A percentile compares a stretch with the other conserved stretches of the same genome.
Conservation (phyloP, 2,329 filamentous ascomycete species). For the Fusarium sterilihyphosum region DNA sequence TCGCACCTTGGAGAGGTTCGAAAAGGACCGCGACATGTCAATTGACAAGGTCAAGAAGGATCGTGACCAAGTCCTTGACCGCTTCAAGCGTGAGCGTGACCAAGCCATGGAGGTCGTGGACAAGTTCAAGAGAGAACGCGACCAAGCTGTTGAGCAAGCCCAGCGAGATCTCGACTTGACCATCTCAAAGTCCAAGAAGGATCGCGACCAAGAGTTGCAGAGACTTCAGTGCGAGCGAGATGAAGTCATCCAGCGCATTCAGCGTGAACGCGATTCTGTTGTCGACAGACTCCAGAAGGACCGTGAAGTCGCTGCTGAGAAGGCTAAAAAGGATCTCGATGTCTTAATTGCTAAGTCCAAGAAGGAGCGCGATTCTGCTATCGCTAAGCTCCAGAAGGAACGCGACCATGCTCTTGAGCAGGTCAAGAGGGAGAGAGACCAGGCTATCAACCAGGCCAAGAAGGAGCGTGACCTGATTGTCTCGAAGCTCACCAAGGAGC, state of each 20-base stretch:
- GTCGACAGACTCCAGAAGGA: conserved; percentile 35
- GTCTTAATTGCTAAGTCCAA: conserved; percentile 31
- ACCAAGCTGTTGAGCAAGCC: conserved; percentile 29
- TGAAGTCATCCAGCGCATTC: conserved; percentile 27
- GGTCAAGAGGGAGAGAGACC: conserved; percentile 36
- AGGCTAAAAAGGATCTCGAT: conserved; percentile 38
- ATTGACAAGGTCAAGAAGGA: conserved; percentile 35
- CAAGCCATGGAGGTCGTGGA: conserved; percentile 29
- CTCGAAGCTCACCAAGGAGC: conserved; percentile 37
- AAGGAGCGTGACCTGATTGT: conserved; percentile 35
- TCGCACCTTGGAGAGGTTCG: conserved; percentile 32
- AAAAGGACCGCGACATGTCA: conserved; percentile 31
- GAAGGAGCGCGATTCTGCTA: conserved; percentile 38
- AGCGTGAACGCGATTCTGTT: conserved; percentile 34
- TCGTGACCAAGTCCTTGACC: conserved; percentile 23
- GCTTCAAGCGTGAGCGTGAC: conserved; percentile 33
- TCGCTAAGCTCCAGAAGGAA: conserved; percentile 36
- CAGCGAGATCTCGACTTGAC: conserved; percentile 31
- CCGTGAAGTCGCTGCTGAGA: conserved; percentile 23
- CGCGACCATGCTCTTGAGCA: conserved; percentile 33
- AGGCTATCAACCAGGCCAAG: conserved; percentile 30
- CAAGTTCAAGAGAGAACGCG: conserved; percentile 34
- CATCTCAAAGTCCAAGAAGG: conserved; percentile 30
- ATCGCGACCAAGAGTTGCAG: conserved; percentile 25
- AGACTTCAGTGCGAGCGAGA: conserved; percentile 34